These are phyloP conservation scores for Phaeotremella fagi DNA, from an alignment of 768 basidiomycete species.

Conservation along the genomic window DNA sequence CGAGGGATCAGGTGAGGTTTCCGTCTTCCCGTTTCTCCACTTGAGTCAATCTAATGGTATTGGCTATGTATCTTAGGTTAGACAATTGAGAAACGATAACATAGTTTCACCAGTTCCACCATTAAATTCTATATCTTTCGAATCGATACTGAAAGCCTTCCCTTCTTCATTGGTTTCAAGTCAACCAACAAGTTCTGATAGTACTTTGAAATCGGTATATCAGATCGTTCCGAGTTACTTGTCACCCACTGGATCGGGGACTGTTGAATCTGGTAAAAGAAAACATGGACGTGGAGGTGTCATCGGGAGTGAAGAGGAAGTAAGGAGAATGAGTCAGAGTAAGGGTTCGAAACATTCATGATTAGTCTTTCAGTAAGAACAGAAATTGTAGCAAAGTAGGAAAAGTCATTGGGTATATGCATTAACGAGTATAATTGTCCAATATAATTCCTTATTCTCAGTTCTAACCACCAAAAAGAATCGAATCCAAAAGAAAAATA, in stretches of 20 bases:
- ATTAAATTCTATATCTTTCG: constrained; percentile 39
- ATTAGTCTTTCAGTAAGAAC: neutral
- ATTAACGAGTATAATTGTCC: neutral
- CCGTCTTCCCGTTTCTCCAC: neutral
- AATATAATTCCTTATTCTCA: no score
- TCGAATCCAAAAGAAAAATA: neutral
- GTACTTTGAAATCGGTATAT: constrained; percentile 55
- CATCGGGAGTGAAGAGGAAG: constrained; percentile 19
- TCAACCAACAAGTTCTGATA: constrained; percentile 41
- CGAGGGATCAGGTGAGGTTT: constrained; percentile 65
- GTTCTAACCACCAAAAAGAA: no score
- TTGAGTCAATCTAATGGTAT: neutral
- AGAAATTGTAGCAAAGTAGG: neutral
- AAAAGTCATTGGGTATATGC: neutral
- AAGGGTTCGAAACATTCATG: neutral
- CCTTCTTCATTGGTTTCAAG: constrained; percentile 37
- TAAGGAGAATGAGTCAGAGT: constrained; percentile 18
- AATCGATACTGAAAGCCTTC: constrained; percentile 35
- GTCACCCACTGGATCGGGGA: constrained; percentile 6
- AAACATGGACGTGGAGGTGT: constrained; percentile 41
- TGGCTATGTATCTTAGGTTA: constrained; percentile 51
- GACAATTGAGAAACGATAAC: constrained; percentile 62
- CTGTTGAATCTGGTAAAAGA: constrained; percentile 39
- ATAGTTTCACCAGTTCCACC: constrained; percentile 41
- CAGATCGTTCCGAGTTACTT: constrained; percentile 59